Evolutionary conservation across 78 protist species (phyloP), one percentile per base, ranked within the genome.

Genomic region (Anaeramoeba flamelloides): DNA sequence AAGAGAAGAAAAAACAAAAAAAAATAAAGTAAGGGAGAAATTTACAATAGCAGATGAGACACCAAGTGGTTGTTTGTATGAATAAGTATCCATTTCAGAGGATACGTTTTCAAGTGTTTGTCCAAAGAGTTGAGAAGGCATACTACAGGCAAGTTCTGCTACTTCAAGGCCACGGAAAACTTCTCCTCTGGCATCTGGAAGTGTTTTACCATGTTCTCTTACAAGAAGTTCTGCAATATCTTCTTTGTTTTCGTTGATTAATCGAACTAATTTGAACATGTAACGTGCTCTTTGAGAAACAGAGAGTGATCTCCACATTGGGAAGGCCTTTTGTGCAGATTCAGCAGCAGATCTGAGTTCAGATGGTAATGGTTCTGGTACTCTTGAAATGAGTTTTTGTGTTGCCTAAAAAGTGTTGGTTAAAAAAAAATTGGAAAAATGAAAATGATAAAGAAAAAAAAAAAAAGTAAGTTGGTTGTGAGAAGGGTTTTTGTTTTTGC

Each of bases 41-140:
- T 93, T 95, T 39, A 89, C 37, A 84, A 96, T 90, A 81, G 96
- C 97, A 1, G 97, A 97, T 74, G 89, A 82, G 81, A 93, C 99
- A 38, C 99, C 99, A 12, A 96, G 85, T 26, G 99, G 99, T 78
- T 86, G 83, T 30, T 90, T 83, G 86, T 85, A 91, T 38, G 89
- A 80, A 90, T 91, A 92, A 38, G 90, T 88, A 83, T 96, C 99
- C 87, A 96, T 85, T 83, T 90, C 85, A 65, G 81, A 34, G 77
- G 86, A 22, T n/a, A 93, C 93, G 81, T 77, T 82, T 38, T 82
- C 92, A n/a, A 91, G 31, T n/a, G 95, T 92, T 40, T 94, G 96
- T n/a, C 97, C 97, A 89, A 91, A 83, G 80, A 85, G 75, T 32
- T 86, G 85, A 2, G 90, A 4, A 26, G 94, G 83, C 38, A 87